A percentile compares a stretch with the other conserved stretches of the same genome.
Conservation (phyloP, 345 rosid species). For the Populus alba region DNA sequence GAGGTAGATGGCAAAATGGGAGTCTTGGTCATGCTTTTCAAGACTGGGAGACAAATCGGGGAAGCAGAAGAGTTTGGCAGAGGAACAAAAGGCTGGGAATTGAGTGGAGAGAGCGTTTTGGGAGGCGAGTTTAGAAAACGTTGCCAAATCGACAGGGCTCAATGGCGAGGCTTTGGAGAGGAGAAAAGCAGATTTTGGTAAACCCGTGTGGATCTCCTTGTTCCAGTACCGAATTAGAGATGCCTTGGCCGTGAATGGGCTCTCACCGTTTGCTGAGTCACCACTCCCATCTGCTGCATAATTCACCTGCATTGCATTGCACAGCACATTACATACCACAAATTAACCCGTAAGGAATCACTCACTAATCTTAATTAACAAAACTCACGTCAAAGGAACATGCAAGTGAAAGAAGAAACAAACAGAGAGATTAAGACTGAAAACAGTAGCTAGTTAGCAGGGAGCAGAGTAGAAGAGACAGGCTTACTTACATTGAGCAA, state of each 20-base stretch:
- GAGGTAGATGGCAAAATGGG: conserved; percentile 51
- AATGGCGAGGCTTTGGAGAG: conserved; percentile 81
- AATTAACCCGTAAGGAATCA: no score
- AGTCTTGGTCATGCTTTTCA: conserved; percentile 23
- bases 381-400: not conserved
- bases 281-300: not conserved
- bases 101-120: conserved; percentile 52
- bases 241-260: conserved; percentile 77
- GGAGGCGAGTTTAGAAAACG: conserved; percentile 67
- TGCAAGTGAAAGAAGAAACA: no score
- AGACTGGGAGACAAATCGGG: conserved; percentile 26
- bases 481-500: conserved; percentile 15
- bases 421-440: not conserved
- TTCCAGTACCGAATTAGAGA: conserved; percentile 84
- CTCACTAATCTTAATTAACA: no score
- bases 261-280: conserved; percentile 23
- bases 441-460: not conserved
- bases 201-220: conserved; percentile 50
- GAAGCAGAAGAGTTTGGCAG: conserved; percentile 85
- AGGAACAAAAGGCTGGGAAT: conserved; percentile 69
- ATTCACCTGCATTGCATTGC: conserved; percentile 25
- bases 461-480: not conserved
- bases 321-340: no score
- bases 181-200: conserved; percentile 51
- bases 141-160: conserved; percentile 57